phyloP scores from a whole-genome alignment of 1,284 basidiomycete species.

The Ganoderma sinense region DNA sequence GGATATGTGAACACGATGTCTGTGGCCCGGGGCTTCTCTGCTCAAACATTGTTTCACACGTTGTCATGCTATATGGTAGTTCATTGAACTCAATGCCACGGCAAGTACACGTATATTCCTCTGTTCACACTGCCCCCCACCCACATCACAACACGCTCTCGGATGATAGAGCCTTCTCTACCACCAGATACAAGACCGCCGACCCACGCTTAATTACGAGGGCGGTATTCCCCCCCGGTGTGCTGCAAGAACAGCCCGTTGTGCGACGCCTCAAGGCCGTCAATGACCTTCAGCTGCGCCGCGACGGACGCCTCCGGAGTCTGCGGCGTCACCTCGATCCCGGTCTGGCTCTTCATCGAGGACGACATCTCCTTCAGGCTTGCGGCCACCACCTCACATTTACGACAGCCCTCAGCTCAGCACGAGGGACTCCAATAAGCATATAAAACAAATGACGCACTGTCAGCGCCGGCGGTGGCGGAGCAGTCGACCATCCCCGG shows the following conservation, averaged over 20 bases:
- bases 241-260: neutral
- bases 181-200: too few relatives aligned
- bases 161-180: too few relatives aligned
- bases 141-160: too few relatives aligned
- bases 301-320: neutral
- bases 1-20: too few relatives aligned
- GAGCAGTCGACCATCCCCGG: constrained; percentile 47
- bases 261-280: neutral
- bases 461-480: neutral
- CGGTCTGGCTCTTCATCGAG: neutral
- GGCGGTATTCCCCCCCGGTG: neutral
- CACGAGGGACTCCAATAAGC: neutral
- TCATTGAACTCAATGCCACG: too few relatives aligned
- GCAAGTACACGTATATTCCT: too few relatives aligned
- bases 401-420: neutral
- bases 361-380: neutral
- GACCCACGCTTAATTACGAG: neutral
- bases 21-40: too few relatives aligned
- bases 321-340: neutral
- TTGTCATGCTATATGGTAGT: too few relatives aligned
- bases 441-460: neutral
- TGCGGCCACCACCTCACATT: neutral
- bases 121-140: too few relatives aligned
- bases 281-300: neutral
- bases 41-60: too few relatives aligned